These are phyloP conservation scores for Auricularia heimuer DNA, from an alignment of 768 basidiomycete genomes.

Conservation along the genomic window DNA sequence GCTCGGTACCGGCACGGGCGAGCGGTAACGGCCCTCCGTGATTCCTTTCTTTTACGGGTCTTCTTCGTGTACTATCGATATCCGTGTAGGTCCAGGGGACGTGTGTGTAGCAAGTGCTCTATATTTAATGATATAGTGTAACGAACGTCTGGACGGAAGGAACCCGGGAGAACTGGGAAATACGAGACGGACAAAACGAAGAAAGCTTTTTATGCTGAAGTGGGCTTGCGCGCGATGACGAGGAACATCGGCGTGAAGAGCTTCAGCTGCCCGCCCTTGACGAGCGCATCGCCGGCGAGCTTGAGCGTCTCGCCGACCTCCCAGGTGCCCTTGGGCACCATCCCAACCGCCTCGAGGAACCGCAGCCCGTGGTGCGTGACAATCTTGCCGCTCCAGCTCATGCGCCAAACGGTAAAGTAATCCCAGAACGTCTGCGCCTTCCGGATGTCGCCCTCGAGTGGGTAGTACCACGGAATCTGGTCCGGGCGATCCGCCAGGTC, in stretches of 20 bases:
- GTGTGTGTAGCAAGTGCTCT: neutral
- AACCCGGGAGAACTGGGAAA: neutral
- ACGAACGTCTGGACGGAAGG: neutral
- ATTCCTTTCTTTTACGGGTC: too few species aligned
- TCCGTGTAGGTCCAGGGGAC: neutral
- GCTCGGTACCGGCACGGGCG: too few species aligned
- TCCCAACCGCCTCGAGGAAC: slow-evolving; percentile 62
- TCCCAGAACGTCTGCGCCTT: slow-evolving; percentile 96
- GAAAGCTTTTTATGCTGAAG: neutral
- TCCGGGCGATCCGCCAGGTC: slow-evolving; percentile 84
- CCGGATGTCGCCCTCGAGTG: slow-evolving; percentile 82
- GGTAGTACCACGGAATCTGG: slow-evolving; percentile 86
- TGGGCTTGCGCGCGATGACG: slow-evolving; percentile 32
- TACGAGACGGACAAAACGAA: neutral
- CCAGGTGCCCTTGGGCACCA: slow-evolving; percentile 87
- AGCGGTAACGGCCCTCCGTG: too few species aligned
- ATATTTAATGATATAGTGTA: too few species aligned
- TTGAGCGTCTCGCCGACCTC: slow-evolving; percentile 85
- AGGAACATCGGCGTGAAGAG: slow-evolving; percentile 86
- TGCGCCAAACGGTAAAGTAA: slow-evolving; percentile 78
- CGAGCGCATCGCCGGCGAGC: slow-evolving; percentile 67
- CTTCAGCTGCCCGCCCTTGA: slow-evolving; percentile 82
- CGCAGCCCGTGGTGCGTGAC: slow-evolving; percentile 76
- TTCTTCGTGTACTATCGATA: too few species aligned
- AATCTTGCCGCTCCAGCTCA: slow-evolving; percentile 76